Evolutionary conservation across 2,329 filamentous ascomycete genomes (phyloP).

Genomic region (Aspergillus piperis): DNA sequence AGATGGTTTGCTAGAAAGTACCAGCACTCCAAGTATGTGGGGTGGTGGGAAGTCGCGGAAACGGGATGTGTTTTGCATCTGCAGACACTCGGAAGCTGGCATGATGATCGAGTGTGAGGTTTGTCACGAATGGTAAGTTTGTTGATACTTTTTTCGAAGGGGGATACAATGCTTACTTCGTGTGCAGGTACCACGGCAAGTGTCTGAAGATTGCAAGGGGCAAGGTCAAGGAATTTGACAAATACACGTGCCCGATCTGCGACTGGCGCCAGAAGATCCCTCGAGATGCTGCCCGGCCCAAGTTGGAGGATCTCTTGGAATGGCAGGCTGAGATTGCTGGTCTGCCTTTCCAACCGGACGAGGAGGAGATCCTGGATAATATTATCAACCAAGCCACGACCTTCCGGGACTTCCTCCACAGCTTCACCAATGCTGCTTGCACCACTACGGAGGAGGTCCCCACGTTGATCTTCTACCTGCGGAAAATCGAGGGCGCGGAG

Average conservation of each 20-base stretch:
- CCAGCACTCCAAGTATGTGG: conserved; percentile 33
- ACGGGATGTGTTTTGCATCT: conserved; percentile 95
- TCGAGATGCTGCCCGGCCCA: conserved; percentile 90
- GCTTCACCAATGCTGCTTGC: conserved; percentile 78
- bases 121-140: conserved; percentile 88
- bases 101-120: conserved; percentile 99
- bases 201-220: conserved; percentile 96
- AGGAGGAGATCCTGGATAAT: conserved; percentile 80
- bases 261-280: conserved; percentile 97
- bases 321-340: conserved; percentile 81
- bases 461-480: conserved; percentile 89
- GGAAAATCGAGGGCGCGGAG: conserved; percentile 96
- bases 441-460: conserved; percentile 83
- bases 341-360: conserved; percentile 92
- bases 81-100: conserved; percentile 85
- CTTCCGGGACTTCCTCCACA: conserved; percentile 79
- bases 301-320: conserved; percentile 81
- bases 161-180: conserved; percentile 26
- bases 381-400: conserved; percentile 83
- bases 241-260: conserved; percentile 97
- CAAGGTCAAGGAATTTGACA: conserved; percentile 97
- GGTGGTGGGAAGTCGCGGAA: conserved; percentile 55
- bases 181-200: conserved; percentile 86
- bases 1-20: conserved; percentile 54
- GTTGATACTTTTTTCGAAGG: not conserved